These are phyloP conservation scores for Zoysia matrella DNA, from an alignment of 202 grass and related monocot species.

Conservation along the genomic window DNA sequence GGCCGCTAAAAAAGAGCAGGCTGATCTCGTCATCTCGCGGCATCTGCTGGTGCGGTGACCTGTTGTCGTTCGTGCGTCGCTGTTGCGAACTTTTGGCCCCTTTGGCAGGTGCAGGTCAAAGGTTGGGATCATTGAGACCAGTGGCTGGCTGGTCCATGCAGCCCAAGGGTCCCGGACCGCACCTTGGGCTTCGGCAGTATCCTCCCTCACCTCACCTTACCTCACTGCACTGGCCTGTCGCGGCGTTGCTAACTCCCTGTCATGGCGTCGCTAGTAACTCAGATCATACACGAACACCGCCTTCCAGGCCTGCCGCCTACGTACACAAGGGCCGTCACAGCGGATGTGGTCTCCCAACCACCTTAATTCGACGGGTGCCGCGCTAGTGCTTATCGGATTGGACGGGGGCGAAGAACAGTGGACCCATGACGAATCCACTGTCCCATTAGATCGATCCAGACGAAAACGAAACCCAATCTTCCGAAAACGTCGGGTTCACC, in stretches of 20 bases:
- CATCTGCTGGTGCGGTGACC: too few species aligned
- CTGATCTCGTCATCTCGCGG: not conserved
- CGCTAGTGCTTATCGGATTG: not conserved
- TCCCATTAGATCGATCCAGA: not conserved
- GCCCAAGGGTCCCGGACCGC: not conserved
- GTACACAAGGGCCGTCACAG: not conserved
- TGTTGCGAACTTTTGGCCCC: not conserved
- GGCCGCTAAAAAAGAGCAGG: not conserved
- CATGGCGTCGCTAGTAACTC: not conserved
- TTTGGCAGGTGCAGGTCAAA: conserved; percentile 23
- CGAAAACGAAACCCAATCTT: not conserved
- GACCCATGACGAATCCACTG: not conserved
- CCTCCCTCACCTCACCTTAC: not conserved
- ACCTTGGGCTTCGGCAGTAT: conserved; percentile 31
- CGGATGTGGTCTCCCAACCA: conserved; percentile 15
- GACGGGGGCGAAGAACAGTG: not conserved
- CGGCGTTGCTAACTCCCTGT: not conserved
- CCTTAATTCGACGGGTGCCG: conserved; percentile 7
- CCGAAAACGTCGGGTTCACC: not conserved
- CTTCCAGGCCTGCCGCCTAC: too few species aligned
- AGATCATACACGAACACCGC: not conserved
- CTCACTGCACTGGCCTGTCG: too few species aligned
- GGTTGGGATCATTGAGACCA: conserved; percentile 32
- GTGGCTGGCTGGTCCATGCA: not conserved
- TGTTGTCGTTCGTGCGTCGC: not conserved